A percentile compares a stretch with the other conserved stretches of the same genome.
Conservation (phyloP, 176 grass and related monocot genomes). For the Echinochloa phyllopogon region DNA sequence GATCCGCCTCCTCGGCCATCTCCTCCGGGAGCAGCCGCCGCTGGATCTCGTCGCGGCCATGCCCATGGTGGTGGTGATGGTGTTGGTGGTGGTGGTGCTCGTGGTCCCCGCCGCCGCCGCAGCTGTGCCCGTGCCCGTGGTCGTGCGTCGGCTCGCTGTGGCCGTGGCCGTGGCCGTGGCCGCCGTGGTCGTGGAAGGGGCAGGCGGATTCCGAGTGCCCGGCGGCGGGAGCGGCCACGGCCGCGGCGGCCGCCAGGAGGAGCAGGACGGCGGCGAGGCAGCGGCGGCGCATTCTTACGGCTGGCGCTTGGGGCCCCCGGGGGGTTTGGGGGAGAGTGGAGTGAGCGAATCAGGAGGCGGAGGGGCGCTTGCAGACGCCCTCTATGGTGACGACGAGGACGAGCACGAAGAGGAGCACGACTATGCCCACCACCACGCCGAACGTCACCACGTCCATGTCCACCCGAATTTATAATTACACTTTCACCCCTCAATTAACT, state of each 20-base stretch:
- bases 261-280: constrained; percentile 41
- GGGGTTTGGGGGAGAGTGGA: neutral
- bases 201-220: constrained; percentile 50
- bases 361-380: constrained; percentile 63
- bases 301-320: neutral
- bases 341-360: constrained; percentile 36
- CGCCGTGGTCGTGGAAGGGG: constrained; percentile 52
- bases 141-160: constrained; percentile 34
- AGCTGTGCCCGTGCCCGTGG: constrained; percentile 49
- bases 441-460: constrained; percentile 78
- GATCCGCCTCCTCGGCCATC: constrained; percentile 95
- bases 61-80: neutral
- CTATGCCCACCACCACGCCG: constrained; percentile 66
- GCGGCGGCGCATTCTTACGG: constrained; percentile 27
- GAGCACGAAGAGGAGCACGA: constrained; percentile 62
- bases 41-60: constrained; percentile 56
- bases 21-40: constrained; percentile 83
- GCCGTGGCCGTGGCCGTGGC: constrained; percentile 45
- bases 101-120: constrained; percentile 29
- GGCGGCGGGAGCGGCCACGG: constrained; percentile 13
- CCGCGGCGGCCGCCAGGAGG: constrained; percentile 36
- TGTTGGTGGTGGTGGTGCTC: constrained; percentile 41
- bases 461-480: constrained; percentile 19
- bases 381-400: constrained; percentile 69
- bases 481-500: constrained; percentile 19